A percentile compares a stretch with the other conserved stretches of the same genome.
Conservation (phyloP, 1,139 yeast genomes). For the Saccharomyces hybrid region DNA sequence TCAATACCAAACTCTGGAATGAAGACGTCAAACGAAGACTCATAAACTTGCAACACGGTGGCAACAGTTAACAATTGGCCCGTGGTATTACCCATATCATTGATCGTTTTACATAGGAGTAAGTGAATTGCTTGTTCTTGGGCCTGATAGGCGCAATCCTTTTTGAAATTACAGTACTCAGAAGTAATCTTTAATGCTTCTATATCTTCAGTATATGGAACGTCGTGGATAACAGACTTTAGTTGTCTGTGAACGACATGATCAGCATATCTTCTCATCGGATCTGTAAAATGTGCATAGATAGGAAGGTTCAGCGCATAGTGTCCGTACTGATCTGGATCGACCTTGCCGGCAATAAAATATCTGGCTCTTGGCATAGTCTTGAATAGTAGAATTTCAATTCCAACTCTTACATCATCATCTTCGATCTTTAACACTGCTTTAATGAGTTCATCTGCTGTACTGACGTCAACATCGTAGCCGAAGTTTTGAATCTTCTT, state of each 20-base stretch:
- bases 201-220: slow-evolving; percentile 43
- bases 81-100: slow-evolving; percentile 64
- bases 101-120: slow-evolving; percentile 73
- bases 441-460: slow-evolving; percentile 63
- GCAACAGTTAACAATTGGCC: slow-evolving; percentile 84
- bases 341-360: slow-evolving; percentile 80
- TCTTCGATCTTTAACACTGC: slow-evolving; percentile 63
- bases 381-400: slow-evolving; percentile 74
- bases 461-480: slow-evolving; percentile 62
- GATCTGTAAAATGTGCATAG: slow-evolving; percentile 91
- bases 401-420: slow-evolving; percentile 57
- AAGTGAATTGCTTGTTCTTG: slow-evolving; percentile 93
- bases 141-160: slow-evolving; percentile 87
- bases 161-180: slow-evolving; percentile 90
- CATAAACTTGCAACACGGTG: slow-evolving; percentile 84
- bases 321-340: slow-evolving; percentile 70
- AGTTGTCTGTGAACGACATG: slow-evolving; percentile 87
- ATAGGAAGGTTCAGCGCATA: slow-evolving; percentile 76
- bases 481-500: slow-evolving; percentile 49
- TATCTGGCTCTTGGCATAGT: slow-evolving; percentile 82
- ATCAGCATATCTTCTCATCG: slow-evolving; percentile 87
- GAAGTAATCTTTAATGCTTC: slow-evolving; percentile 74
- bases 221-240: slow-evolving; percentile 49
- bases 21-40: slow-evolving; percentile 89
- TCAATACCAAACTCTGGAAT: slow-evolving; percentile 95